phyloP scores from a whole-genome alignment of 177 flowering plant species.

The Vitis hybrid region DNA sequence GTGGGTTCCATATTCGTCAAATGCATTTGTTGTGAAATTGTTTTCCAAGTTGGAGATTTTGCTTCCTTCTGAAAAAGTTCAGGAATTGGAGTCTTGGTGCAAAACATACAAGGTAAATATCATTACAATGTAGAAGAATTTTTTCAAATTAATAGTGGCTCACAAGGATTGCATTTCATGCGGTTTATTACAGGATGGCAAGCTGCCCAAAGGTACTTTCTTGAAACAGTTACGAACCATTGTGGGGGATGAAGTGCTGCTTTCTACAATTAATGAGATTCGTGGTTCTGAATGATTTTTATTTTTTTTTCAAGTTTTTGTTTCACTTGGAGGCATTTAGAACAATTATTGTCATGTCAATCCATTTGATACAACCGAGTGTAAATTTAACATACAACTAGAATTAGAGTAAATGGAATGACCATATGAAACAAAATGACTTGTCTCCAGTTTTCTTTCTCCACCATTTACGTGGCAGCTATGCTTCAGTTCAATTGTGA shows the following conservation, averaged over 20 bases:
- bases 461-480: background rate
- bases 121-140: background rate
- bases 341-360: background rate
- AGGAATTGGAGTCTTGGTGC: slow-evolving; percentile 23
- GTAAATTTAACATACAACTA: background rate
- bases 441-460: background rate
- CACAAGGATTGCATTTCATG: background rate
- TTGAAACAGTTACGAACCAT: slow-evolving; percentile 32
- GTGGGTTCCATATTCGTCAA: slow-evolving; percentile 11
- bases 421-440: background rate
- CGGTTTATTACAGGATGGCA: slow-evolving; percentile 38
- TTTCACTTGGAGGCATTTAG: slow-evolving; percentile 6
- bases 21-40: slow-evolving; percentile 21
- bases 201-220: slow-evolving; percentile 37
- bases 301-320: background rate
- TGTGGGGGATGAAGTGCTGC: slow-evolving; percentile 46
- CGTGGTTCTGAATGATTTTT: slow-evolving; percentile 26
- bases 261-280: slow-evolving; percentile 32
- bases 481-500: background rate
- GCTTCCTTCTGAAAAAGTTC: slow-evolving; percentile 29
- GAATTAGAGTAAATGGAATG: background rate
- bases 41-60: slow-evolving; percentile 31
- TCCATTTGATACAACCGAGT: slow-evolving; percentile 1
- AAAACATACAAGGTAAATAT: slow-evolving; percentile 34
- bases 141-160: background rate